These are phyloP conservation scores for Lichtheimia corymbifera DNA, from an alignment of 371 early-diverging fungal species.

Conservation along the genomic window DNA sequence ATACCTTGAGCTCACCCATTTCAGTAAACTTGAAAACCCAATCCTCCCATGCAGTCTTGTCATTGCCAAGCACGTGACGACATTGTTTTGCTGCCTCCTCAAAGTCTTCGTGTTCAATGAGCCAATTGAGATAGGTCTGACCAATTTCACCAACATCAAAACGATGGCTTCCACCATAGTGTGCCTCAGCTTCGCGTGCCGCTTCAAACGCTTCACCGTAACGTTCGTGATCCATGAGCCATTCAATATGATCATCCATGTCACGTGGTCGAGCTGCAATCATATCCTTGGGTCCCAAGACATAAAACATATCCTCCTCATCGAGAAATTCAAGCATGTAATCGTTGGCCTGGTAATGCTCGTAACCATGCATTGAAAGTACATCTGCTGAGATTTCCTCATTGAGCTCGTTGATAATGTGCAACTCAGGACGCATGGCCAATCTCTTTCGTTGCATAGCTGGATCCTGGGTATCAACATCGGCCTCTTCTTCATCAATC, in stretches of 20 bases:
- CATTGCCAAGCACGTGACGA: conserved; percentile 67
- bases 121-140: conserved; percentile 73
- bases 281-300: conserved; percentile 91
- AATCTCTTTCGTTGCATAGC: conserved; percentile 27
- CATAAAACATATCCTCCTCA: conserved; percentile 74
- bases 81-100: conserved; percentile 77
- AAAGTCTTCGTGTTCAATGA: conserved; percentile 69
- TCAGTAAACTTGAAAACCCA: conserved; percentile 89
- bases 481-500: conserved; percentile 30
- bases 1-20: conserved; percentile 65
- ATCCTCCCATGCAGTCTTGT: conserved; percentile 82
- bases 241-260: conserved; percentile 89
- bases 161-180: conserved; percentile 47
- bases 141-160: conserved; percentile 79
- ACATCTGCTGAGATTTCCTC: conserved; percentile 88
- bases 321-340: conserved; percentile 72
- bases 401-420: conserved; percentile 78
- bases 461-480: conserved; percentile 29
- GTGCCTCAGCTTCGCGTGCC: conserved; percentile 45
- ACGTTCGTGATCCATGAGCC: conserved; percentile 77
- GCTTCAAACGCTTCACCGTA: conserved; percentile 82
- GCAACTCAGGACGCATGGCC: conserved; percentile 84
- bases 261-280: conserved; percentile 88
- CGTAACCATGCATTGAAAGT: conserved; percentile 78
- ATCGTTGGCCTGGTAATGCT: conserved; percentile 89